Evolutionary conservation across 2,329 filamentous ascomycete genomes (phyloP).

Genomic region (Exophiala calicioides): DNA sequence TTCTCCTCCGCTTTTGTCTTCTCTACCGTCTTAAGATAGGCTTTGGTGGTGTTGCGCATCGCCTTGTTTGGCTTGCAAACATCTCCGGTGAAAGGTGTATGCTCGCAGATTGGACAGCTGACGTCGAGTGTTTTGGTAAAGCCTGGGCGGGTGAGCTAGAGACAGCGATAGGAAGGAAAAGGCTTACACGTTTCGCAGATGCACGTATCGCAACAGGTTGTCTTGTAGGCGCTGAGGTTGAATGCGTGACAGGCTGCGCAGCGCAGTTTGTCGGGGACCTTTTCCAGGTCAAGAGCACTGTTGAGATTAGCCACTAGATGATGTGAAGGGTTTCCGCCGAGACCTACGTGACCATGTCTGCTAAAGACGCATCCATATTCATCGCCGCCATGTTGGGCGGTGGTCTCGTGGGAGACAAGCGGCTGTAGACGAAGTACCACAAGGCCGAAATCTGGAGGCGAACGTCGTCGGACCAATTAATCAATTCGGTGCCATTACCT

Average conservation of each 20-base stretch:
- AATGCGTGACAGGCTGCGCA: slow-evolving; percentile 92
- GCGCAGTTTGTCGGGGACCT: slow-evolving; percentile 93
- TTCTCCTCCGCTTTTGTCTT: slow-evolving; percentile 77
- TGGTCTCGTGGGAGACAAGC: neutral
- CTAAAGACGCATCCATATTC: slow-evolving; percentile 21
- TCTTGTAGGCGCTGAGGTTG: slow-evolving; percentile 83
- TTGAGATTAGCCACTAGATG: neutral
- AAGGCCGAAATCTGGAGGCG: slow-evolving; percentile 5
- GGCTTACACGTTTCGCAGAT: slow-evolving; percentile 90
- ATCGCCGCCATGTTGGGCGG: slow-evolving; percentile 19
- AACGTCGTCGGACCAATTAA: slow-evolving; percentile 5
- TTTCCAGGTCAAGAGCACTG: slow-evolving; percentile 75
- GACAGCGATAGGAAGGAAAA: too few relatives aligned
- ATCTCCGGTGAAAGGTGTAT: slow-evolving; percentile 80
- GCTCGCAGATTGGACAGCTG: slow-evolving; percentile 89
- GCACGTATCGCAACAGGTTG: slow-evolving; percentile 92
- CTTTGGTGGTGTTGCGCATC: slow-evolving; percentile 86
- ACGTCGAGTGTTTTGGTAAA: slow-evolving; percentile 60
- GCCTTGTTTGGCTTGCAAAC: slow-evolving; percentile 88
- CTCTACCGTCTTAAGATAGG: slow-evolving; percentile 86
- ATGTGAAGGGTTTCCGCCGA: neutral
- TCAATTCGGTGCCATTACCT: slow-evolving; percentile 16
- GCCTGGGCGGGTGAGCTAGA: too few relatives aligned
- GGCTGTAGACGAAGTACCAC: neutral
- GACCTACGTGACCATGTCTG: slow-evolving; percentile 34